Conservation (phyloP, 345 rosid genomes). For the Eucalyptus erythrocorys region DNA sequence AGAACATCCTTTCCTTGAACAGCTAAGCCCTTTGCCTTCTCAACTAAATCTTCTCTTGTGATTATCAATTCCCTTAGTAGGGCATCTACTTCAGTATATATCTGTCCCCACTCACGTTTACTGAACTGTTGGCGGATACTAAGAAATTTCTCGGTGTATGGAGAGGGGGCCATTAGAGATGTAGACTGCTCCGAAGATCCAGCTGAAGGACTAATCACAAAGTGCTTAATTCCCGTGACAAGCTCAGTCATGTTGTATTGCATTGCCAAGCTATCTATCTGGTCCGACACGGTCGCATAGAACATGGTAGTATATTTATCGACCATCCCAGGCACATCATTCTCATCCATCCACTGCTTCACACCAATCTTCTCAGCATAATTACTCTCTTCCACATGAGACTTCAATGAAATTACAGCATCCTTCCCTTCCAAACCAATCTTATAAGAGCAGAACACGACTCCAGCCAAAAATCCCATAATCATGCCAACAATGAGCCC, state of each 20-base stretch:
- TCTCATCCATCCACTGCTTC: conserved; percentile 91
- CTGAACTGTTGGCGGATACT: conserved; percentile 41
- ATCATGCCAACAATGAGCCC: conserved; percentile 87
- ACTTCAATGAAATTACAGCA: conserved; percentile 64
- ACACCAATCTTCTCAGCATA: conserved; percentile 82
- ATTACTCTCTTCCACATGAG: conserved; percentile 78
- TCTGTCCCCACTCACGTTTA: conserved; percentile 66
- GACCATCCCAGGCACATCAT: conserved; percentile 83
- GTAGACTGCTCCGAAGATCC: conserved; percentile 38
- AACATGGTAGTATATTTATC: conserved; percentile 59
- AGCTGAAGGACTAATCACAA: conserved; percentile 37
- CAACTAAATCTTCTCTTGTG: conserved; percentile 71
- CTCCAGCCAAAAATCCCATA: conserved; percentile 51
- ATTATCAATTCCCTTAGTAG: conserved; percentile 69
- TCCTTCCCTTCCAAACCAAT: conserved; percentile 92
- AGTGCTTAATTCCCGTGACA: conserved; percentile 83
- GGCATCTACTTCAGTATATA: conserved; percentile 62
- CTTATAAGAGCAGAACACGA: conserved; percentile 80
- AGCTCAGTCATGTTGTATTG: conserved; percentile 93
- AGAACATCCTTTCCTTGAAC: conserved; percentile 70
- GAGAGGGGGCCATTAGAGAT: conserved; percentile 48
- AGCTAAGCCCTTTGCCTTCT: conserved; percentile 78
- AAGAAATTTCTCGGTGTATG: conserved; percentile 61
- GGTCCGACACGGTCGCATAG: conserved; percentile 64
- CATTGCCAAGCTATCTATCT: conserved; percentile 73